Evolutionary conservation across 2,329 filamentous ascomycete species (phyloP).

Genomic region (Raffaelea ambrosiae): DNA sequence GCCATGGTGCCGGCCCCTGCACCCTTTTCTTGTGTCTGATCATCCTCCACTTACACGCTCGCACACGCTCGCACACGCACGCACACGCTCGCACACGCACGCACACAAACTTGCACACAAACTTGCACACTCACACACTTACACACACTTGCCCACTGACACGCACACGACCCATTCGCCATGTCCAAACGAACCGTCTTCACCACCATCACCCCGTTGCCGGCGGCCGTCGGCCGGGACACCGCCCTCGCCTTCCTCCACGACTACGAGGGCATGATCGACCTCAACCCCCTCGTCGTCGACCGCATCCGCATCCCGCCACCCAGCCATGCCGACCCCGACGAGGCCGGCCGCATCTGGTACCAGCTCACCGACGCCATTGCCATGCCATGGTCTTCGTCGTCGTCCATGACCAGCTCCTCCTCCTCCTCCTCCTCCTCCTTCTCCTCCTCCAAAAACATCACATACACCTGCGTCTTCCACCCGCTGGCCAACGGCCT

Average conservation of each 20-base stretch:
- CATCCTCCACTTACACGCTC: too few species aligned
- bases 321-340: conserved; percentile 55
- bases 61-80: too few species aligned
- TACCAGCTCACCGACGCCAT: conserved; percentile 73
- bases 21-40: too few species aligned
- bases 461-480: conserved; percentile 75
- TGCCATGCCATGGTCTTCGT: conserved; percentile 41
- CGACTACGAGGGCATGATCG: conserved; percentile 75
- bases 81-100: too few species aligned
- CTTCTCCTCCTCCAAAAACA: conserved; percentile 36
- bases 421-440: neutral
- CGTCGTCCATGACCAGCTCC: neutral
- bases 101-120: too few species aligned
- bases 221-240: conserved; percentile 56
- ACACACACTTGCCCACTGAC: too few species aligned
- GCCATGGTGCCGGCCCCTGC: too few species aligned
- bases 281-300: conserved; percentile 75
- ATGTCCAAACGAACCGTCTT: conserved; percentile 67
- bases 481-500: conserved; percentile 64
- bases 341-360: conserved; percentile 68
- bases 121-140: too few species aligned
- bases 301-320: conserved; percentile 60
- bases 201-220: conserved; percentile 72
- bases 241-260: conserved; percentile 69
- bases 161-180: too few species aligned